Conservation (phyloP, 441 rosid species). For the Erodium trifolium region DNA sequence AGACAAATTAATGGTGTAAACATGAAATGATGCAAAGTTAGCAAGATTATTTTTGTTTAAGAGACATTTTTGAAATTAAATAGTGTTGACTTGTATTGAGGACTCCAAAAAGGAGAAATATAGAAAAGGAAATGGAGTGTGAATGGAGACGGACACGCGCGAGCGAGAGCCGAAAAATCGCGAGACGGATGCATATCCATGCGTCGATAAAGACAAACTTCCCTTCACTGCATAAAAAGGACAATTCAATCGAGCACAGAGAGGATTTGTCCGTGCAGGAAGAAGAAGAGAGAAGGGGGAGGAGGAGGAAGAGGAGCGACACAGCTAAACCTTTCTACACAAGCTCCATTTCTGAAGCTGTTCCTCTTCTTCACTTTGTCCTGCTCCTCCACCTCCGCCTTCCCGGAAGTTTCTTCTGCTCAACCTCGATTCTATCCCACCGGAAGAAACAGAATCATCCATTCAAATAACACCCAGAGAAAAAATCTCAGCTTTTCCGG, state of each 20-base stretch:
- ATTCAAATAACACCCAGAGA: too few species aligned
- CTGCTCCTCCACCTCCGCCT: not conserved
- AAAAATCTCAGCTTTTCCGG: too few species aligned
- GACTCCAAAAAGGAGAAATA: too few species aligned
- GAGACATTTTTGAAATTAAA: too few species aligned
- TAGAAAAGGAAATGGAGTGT: not conserved
- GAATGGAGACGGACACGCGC: not conserved
- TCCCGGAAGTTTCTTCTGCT: not conserved
- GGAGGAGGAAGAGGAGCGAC: not conserved
- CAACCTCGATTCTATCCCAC: not conserved
- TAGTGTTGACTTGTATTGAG: too few species aligned
- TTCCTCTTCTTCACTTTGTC: not conserved
- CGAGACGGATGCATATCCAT: not conserved
- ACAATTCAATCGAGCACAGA: not conserved
- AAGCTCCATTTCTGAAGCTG: not conserved
- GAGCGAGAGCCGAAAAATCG: not conserved
- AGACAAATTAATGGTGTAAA: too few species aligned
- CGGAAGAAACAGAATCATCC: too few species aligned
- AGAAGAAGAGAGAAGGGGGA: not conserved
- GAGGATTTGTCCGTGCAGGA: constrained; percentile 2
- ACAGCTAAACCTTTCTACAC: not conserved
- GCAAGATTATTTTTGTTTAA: too few species aligned
- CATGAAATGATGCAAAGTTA: too few species aligned
- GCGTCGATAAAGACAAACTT: not conserved
- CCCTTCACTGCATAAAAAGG: not conserved